Evolutionary conservation across 2,329 filamentous ascomycete genomes (phyloP), one percentile per base, ranked within the genome.

Genomic region (Orbilia blumenaviensis): DNA sequence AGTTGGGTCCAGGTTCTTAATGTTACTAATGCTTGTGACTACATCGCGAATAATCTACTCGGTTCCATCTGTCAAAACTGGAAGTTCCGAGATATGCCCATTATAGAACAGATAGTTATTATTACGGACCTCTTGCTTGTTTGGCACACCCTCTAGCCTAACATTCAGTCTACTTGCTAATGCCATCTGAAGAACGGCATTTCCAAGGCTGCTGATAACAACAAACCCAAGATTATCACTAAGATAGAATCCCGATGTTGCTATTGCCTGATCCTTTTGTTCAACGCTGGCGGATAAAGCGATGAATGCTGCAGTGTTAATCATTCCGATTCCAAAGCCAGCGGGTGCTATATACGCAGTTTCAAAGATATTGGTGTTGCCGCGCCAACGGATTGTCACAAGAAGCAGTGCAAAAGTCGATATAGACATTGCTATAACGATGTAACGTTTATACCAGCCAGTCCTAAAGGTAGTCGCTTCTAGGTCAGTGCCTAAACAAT

Each of bases 361-460:
- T 42, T 76, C 72, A 14, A 76, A 60, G 18, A 76, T 69, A 36
- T 69, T 85, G 0, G 88, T 90, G 29, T 88, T 78, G 0, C 88
- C 89, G 8, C 86, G 84, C 90, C 89, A 91, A 27, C 85, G 83
- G 0, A 76, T 34, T 4, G 88, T 77, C 3, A 83, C 81, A 6
- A 77, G 46, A 23, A 72, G 29, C 16, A 77, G 27, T 12, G 73
- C 29, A 16, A 34, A 9, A 9, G 60, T 58, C 16, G 66, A 68
- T 46, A 67, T 48, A 23, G 42, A 36, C n/a, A 72, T 62, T 0
- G 87, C 86, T 0, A 87, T 60, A 0, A 88, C 83, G 0, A 88
- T 83, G 0, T 89, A 83, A 0, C 81, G 77, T 75, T 89, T 90
- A 80, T 90, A 91, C 0, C 84, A 84, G 0, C 89, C 89, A 0